These are phyloP conservation scores for Leonotis leonurus DNA, from an alignment of 257 asterid genomes.

Conservation along the genomic window DNA sequence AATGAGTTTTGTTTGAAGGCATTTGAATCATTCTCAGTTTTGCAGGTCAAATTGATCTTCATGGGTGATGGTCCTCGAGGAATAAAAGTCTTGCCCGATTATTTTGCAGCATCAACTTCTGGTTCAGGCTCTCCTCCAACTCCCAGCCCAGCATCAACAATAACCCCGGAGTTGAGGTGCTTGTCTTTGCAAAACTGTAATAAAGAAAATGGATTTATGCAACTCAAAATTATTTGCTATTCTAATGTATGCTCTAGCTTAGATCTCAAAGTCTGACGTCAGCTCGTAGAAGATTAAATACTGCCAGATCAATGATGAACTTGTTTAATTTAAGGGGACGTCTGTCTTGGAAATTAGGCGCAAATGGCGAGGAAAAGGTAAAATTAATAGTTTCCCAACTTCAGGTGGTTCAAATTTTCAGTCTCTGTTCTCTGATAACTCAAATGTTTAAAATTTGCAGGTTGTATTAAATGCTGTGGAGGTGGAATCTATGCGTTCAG, in stretches of 20 bases:
- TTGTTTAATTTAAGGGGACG: slow-evolving; percentile 58
- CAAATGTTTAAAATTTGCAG: slow-evolving; percentile 27
- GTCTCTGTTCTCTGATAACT: slow-evolving; percentile 12
- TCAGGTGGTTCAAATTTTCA: slow-evolving; percentile 1
- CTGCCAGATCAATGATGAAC: slow-evolving; percentile 64
- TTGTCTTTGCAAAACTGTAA: background rate
- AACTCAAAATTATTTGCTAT: slow-evolving; percentile 11
- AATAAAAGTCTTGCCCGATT: slow-evolving; percentile 43
- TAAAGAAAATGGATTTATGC: slow-evolving; percentile 7
- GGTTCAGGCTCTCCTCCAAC: slow-evolving; percentile 26
- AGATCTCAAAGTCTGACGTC: slow-evolving; percentile 39
- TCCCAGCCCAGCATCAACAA: slow-evolving; percentile 31
- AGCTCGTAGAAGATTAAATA: slow-evolving; percentile 40
- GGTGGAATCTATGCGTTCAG: slow-evolving; percentile 94
- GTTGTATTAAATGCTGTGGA: slow-evolving; percentile 75
- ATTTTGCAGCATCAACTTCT: slow-evolving; percentile 51
- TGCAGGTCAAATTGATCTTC: slow-evolving; percentile 25
- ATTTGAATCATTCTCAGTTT: background rate
- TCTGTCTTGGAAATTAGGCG: slow-evolving; percentile 60
- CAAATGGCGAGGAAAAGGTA: slow-evolving; percentile 83
- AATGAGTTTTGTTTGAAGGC: background rate
- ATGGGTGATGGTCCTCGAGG: slow-evolving; percentile 83
- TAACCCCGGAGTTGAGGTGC: slow-evolving; percentile 37
- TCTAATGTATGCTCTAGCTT: slow-evolving; percentile 32
- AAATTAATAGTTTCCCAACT: background rate